Base-by-base conservation (phyloP, 1,139 yeast species). In the Yamadazyma triangularis region DNA sequence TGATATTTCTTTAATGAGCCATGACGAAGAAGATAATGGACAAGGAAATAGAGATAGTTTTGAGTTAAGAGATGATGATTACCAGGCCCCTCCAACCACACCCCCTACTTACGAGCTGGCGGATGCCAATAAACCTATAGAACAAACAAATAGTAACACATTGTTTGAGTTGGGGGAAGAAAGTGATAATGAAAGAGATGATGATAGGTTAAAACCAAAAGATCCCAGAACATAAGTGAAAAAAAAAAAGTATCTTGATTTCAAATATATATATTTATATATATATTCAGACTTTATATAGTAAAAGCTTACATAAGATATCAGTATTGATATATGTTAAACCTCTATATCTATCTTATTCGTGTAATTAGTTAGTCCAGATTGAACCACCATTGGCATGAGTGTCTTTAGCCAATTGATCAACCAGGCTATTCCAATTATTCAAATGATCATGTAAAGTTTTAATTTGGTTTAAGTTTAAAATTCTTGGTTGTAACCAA, bases 401-500 rank as follows among this genome's bases (percentile, higher is more conserved):
- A 24, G 68, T 68, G 25, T 59, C 58, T 33, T 46, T 44, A n/a
- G 84, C 82, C 45, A 91, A 70, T 27, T 68, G 65, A 29, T 73
- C 72, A 24, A 89, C 96, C 46, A 79, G 80, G 33, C 57, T 58
- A 47, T 84, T 82, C 98, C 98, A 91, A 32, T 68, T 71, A 22
- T 70, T 70, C 51, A 91, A 72, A 48, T 86, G 83, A 38, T 71
- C 70, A 45, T 77, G 77, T 82, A 91, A 87, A 34, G 73, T 71
- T 34, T 70, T 74, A 38, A 89, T 85, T 65, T 91, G 97, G 29
- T 73, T 75, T 46, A 69, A 71, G 51, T 86, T 86, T 70, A 91
- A 80, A 34, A 88, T 86, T 50, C 97, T 74, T 34, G 98, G 97
- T 63, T 91, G 97, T 40, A 89, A 80, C 97, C 98, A 91, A 14